Evolutionary conservation across 108 stramenopile genomes (phyloP), one percentile per base, ranked within the genome.

Genomic region (Stephanodiscus minutulus): DNA sequence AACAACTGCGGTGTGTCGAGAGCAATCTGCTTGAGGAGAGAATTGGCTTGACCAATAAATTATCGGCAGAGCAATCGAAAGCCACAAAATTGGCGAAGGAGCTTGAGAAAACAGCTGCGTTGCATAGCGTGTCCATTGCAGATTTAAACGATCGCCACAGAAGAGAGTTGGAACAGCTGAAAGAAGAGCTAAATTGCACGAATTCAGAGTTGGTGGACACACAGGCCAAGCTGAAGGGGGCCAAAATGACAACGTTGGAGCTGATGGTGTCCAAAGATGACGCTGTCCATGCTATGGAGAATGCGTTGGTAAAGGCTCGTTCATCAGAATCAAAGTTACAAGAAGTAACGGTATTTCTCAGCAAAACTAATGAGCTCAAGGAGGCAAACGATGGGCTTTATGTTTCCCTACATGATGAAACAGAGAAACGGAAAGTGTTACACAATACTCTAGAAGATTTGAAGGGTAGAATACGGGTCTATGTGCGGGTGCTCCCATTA

Each of bases 391-490:
- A 84, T 12, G 35, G 76, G 49, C 61, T 87, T 12, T 84, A 90
- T 35, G 58, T 73, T n/a, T 70, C 76, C 0, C 60, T 87, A 21
- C 64, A 64, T 24, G 65, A 70, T 7, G 82, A 88, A 58, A 82
- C 72, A 17, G 79, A 85, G 69, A 83, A 77, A 46, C 66, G 87
- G 58, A 91, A 88, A 68, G 43, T 67, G 27, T 56, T 91, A 15
- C 89, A 88, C 64, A 91, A 91, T 61, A 80, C 68, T 64, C 36
- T 91, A 27, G 85, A 91, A 54, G 87, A 91, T 62, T 70, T 88
- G 61, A 91, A 88, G 59, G 89, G 87, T 7, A 70, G 75, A 47
- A 90, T 90, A 43, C 55, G 89, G 9, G 89, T 90, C 18, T 88
- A 86, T 69, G 83, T 86, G 22, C 63, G 89, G n/a, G 57, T 90